Evolutionary conservation across 164 flowering plant genomes (phyloP).

Genomic region (Liquidambar formosana): DNA sequence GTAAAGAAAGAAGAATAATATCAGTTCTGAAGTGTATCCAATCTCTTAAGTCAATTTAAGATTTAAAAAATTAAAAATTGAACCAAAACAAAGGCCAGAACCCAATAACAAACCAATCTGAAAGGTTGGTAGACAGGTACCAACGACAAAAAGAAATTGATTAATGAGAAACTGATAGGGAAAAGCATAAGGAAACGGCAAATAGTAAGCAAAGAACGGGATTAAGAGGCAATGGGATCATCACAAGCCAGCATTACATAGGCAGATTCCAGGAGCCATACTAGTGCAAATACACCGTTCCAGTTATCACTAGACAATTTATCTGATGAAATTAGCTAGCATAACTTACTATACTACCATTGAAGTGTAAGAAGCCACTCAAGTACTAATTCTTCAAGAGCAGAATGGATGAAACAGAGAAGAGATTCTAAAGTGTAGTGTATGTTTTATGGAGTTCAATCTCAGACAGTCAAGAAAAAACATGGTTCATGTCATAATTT

Average conservation of each 20-base stretch:
- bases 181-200: no score
- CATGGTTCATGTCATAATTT: neutral
- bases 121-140: no score
- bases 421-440: neutral
- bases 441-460: neutral
- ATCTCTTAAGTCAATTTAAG: neutral
- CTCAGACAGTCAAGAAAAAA: neutral
- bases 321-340: no score
- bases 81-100: neutral
- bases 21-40: neutral
- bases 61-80: neutral
- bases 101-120: no score
- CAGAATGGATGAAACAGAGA: neutral
- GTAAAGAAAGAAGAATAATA: constrained; percentile 5
- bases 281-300: neutral
- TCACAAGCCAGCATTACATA: neutral
- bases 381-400: neutral
- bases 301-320: neutral
- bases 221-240: neutral
- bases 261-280: neutral
- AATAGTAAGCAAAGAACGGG: no score
- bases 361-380: neutral
- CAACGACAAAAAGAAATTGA: no score
- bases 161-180: no score
- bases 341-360: neutral